These are phyloP conservation scores for Pichia eremophila DNA, from an alignment of 805 yeast species.

Conservation along the genomic window DNA sequence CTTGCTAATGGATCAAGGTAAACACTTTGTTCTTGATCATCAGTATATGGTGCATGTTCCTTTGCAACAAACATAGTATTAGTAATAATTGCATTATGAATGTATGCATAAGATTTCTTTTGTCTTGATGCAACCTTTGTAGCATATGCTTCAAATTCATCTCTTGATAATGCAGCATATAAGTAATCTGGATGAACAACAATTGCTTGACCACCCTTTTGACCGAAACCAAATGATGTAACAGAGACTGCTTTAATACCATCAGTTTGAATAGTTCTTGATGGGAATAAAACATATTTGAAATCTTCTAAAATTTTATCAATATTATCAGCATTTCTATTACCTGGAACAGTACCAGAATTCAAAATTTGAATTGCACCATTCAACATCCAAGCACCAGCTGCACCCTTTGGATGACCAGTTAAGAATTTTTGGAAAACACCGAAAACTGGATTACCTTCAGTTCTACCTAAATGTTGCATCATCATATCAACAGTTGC, in stretches of 20 bases:
- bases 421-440: constrained; percentile 98
- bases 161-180: constrained; percentile 68
- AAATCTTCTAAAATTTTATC: constrained; percentile 75
- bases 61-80: constrained; percentile 89
- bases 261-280: constrained; percentile 86
- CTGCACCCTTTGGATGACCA: constrained; percentile 99
- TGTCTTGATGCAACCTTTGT: constrained; percentile 70
- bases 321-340: constrained; percentile 95
- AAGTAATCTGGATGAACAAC: constrained; percentile 90
- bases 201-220: constrained; percentile 96
- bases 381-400: constrained; percentile 99
- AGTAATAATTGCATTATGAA: constrained; percentile 89
- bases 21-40: constrained; percentile 79
- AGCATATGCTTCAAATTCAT: constrained; percentile 62
- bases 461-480: constrained; percentile 89
- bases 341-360: constrained; percentile 90
- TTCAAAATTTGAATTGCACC: constrained; percentile 93
- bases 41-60: constrained; percentile 86
- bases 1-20: constrained; percentile 95
- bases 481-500: constrained; percentile 87
- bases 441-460: constrained; percentile 96
- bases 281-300: constrained; percentile 88
- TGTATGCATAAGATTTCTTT: constrained; percentile 84
- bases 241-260: constrained; percentile 96
- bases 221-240: constrained; percentile 98